A percentile compares a stretch with the other conserved stretches of the same genome.
These are phyloP conservation scores for Reticulascus tulasneorum DNA, from an alignment of 2,329 filamentous ascomycete species.

Conservation along the genomic window DNA sequence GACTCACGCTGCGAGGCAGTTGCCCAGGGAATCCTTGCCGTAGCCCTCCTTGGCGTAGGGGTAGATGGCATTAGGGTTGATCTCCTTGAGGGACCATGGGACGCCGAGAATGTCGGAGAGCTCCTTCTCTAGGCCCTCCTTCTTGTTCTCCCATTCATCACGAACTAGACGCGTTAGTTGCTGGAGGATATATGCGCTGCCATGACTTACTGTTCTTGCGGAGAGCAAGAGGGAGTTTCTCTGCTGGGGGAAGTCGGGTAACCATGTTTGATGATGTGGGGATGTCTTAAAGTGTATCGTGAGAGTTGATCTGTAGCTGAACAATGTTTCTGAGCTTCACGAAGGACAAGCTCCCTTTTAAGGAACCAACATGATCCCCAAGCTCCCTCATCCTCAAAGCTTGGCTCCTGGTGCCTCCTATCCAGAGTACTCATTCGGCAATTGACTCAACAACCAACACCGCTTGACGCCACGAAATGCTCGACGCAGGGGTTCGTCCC, in stretches of 20 bases:
- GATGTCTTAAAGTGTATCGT: too few species aligned
- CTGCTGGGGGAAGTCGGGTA: constrained; percentile 38
- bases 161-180: constrained; percentile 35
- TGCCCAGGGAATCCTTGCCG: constrained; percentile 37
- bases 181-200: not conserved
- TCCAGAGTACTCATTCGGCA: too few species aligned
- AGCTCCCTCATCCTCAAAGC: not conserved
- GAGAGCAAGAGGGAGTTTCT: constrained; percentile 46
- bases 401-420: not conserved
- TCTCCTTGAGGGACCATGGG: constrained; percentile 43
- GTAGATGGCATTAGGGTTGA: constrained; percentile 42
- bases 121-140: constrained; percentile 36
- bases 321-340: not conserved
- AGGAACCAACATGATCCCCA: not conserved
- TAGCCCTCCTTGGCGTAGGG: constrained; percentile 41
- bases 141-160: constrained; percentile 48
- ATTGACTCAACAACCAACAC: too few species aligned
- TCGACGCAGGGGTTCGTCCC: too few species aligned
- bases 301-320: not conserved
- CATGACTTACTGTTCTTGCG: constrained; percentile 45
- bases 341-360: constrained; percentile 1
- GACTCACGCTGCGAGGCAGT: constrained; percentile 38
- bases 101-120: constrained; percentile 42
- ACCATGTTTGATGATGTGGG: not conserved
- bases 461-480: too few species aligned